Conservation (phyloP, 768 basidiomycete species). For the Hypholoma fasciculare region DNA sequence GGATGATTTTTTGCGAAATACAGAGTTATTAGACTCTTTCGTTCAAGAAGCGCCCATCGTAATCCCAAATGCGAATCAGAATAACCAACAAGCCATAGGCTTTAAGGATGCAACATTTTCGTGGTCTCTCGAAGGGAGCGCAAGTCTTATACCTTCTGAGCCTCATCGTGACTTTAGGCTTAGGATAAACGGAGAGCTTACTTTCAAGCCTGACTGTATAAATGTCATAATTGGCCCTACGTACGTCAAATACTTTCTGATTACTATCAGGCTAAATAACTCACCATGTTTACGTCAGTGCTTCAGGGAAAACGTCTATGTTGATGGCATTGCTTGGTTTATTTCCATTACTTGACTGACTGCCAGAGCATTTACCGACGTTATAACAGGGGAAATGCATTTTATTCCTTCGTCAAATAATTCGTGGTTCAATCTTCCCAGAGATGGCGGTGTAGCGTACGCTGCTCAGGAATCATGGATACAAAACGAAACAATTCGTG, state of each 20-base stretch:
- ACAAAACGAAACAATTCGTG: conserved; percentile 71
- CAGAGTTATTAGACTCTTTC: conserved; percentile 49
- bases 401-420: conserved; percentile 45
- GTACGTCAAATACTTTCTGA: conserved; percentile 6
- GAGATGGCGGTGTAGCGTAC: conserved; percentile 66
- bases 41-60: conserved; percentile 17
- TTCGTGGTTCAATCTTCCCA: conserved; percentile 67
- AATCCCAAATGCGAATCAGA: not conserved
- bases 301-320: conserved; percentile 59
- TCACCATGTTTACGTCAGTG: conserved; percentile 10
- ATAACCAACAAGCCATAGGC: conserved; percentile 33
- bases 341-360: not conserved
- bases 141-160: conserved; percentile 36
- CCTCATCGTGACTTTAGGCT: conserved; percentile 48
- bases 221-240: conserved; percentile 63
- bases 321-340: conserved; percentile 50
- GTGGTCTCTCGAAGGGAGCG: conserved; percentile 45
- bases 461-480: conserved; percentile 84
- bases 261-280: not conserved
- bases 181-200: conserved; percentile 49
- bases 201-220: conserved; percentile 53
- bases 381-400: conserved; percentile 54
- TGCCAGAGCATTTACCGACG: not conserved
- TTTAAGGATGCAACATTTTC: conserved; percentile 55
- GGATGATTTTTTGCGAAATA: conserved; percentile 41